Conservation (phyloP, 2,329 filamentous ascomycete species). For the Alternaria tenuissima region DNA sequence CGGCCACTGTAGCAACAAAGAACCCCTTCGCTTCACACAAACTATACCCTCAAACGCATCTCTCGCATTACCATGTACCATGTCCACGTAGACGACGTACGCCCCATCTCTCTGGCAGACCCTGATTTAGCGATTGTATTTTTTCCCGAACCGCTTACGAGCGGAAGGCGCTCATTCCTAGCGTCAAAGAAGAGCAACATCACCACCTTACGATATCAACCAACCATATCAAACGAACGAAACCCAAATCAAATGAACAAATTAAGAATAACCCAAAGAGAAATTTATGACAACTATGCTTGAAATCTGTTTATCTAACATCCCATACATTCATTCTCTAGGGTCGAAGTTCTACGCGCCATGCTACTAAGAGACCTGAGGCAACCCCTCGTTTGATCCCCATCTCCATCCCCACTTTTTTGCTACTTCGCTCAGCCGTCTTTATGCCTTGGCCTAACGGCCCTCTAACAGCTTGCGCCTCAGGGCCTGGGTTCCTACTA, state of each 20-base stretch:
- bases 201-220: constrained; percentile 2
- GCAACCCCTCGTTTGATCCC: constrained; percentile 1
- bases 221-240: neutral
- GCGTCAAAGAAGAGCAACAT: neutral
- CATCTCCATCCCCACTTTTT: neutral
- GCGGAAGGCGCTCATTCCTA: neutral
- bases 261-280: neutral
- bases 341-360: neutral
- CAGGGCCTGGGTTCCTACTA: neutral
- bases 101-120: constrained; percentile 11
- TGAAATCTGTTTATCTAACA: neutral
- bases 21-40: constrained; percentile 11
- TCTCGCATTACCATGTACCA: neutral
- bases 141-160: neutral
- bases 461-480: neutral
- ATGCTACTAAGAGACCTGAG: neutral
- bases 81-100: constrained; percentile 15
- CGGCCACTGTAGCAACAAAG: neutral
- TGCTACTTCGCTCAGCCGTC: neutral
- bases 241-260: neutral
- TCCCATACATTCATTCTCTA: neutral
- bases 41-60: constrained; percentile 5
- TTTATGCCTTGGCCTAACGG: neutral
- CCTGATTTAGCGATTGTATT: constrained; percentile 13
- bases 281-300: neutral